Evolutionary conservation across 2,329 filamentous ascomycete species (phyloP).

Genomic region (Alternaria gansuensis): DNA sequence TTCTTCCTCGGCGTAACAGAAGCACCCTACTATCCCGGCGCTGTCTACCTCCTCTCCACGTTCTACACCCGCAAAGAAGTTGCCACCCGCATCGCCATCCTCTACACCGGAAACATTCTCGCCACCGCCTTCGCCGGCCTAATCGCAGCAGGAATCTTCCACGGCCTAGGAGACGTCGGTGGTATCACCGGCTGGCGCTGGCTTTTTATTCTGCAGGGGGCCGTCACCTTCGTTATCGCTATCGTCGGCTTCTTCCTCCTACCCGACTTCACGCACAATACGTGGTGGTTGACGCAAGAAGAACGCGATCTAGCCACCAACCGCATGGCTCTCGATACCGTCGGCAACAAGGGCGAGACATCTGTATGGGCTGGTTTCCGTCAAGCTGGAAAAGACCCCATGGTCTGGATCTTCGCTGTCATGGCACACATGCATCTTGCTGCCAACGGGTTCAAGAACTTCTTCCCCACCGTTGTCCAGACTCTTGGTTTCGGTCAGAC

Average conservation of each 20-base stretch:
- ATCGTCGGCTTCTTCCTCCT: constrained; percentile 54
- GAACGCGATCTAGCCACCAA: constrained; percentile 54
- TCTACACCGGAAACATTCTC: constrained; percentile 55
- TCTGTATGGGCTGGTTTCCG: constrained; percentile 61
- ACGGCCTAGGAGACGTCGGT: constrained; percentile 34
- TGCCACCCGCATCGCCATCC: constrained; percentile 61
- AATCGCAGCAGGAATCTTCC: constrained; percentile 51
- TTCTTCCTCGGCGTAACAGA: constrained; percentile 57
- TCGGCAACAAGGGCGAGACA: constrained; percentile 57
- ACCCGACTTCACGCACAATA: constrained; percentile 52
- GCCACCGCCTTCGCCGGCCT: constrained; percentile 57
- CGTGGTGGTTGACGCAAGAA: constrained; percentile 57
- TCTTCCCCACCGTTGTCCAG: constrained; percentile 59
- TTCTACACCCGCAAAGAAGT: constrained; percentile 54
- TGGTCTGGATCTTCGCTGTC: constrained; percentile 54
- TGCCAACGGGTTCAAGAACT: constrained; percentile 57
- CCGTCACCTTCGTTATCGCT: constrained; percentile 46
- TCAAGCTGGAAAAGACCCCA: constrained; percentile 61
- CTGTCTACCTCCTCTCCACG: constrained; percentile 48
- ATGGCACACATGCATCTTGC: constrained; percentile 45
- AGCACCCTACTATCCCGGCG: constrained; percentile 52
- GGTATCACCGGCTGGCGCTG: constrained; percentile 41
- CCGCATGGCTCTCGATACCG: constrained; percentile 58
- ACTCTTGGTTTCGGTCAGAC: constrained; percentile 61
- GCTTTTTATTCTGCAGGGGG: constrained; percentile 45